phyloP scores from a whole-genome alignment of 495 filamentous ascomycete species.

The Parmelia sp. region DNA sequence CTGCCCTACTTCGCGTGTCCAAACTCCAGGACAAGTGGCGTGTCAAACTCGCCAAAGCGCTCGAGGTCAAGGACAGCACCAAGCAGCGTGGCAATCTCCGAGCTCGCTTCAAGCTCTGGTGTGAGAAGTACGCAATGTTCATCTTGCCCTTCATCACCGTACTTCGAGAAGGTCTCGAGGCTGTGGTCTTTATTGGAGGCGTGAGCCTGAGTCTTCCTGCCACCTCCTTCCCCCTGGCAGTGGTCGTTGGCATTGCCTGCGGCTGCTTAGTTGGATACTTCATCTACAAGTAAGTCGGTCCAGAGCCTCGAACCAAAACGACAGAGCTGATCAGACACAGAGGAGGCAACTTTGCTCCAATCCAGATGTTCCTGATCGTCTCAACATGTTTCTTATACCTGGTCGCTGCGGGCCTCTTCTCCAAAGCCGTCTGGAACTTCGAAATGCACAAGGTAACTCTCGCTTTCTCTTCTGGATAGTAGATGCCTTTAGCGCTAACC shows the following conservation, averaged over 20 bases:
- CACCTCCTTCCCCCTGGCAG: constrained; percentile 64
- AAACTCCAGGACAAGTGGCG: constrained; percentile 85
- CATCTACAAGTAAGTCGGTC: constrained; percentile 63
- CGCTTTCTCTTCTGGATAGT: too few species aligned
- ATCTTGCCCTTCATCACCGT: constrained; percentile 75
- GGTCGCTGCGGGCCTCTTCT: constrained; percentile 79
- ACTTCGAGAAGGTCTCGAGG: constrained; percentile 76
- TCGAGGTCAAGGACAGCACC: constrained; percentile 48
- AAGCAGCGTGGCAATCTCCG: constrained; percentile 24
- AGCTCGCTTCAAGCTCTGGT: constrained; percentile 53
- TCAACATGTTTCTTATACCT: constrained; percentile 83
- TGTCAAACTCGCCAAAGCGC: constrained; percentile 61
- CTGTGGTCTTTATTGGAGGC: constrained; percentile 74
- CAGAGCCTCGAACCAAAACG: constrained; percentile 10
- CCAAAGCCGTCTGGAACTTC: constrained; percentile 67
- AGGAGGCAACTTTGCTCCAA: constrained; percentile 55
- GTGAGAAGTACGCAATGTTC: constrained; percentile 78
- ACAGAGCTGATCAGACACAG: constrained; percentile 28
- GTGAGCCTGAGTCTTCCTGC: constrained; percentile 71
- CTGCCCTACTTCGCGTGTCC: constrained; percentile 69
- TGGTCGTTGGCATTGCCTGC: constrained; percentile 59
- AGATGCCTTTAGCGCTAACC: background rate
- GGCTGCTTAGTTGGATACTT: constrained; percentile 60
- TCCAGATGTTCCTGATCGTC: constrained; percentile 73
- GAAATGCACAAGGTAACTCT: constrained; percentile 42